Percentiles rank a stretch among this genome's conserved stretches.
Evolutionary conservation across 2,329 filamentous ascomycete genomes (phyloP).

Genomic region (Neoscytalidium dimidiatum): DNA sequence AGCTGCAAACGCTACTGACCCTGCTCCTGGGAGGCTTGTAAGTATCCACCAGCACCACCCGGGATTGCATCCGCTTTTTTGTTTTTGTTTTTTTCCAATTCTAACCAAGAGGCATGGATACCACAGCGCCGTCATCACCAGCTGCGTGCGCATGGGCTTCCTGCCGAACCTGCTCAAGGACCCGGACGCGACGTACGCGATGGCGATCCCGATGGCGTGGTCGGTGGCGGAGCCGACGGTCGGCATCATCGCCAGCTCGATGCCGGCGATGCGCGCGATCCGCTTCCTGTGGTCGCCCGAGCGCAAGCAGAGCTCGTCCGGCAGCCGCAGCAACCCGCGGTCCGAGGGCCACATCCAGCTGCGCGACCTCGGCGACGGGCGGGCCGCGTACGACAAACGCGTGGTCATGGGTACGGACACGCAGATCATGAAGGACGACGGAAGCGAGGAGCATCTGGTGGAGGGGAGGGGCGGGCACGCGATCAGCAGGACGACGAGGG

Average conservation of each 20-base stretch:
- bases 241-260: constrained; percentile 26
- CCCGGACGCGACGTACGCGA: constrained; percentile 24
- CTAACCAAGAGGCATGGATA: neutral
- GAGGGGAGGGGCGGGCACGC: constrained; percentile 1
- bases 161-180: constrained; percentile 24
- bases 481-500: constrained; percentile 22
- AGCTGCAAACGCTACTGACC: constrained; percentile 21
- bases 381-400: neutral
- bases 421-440: constrained; percentile 13
- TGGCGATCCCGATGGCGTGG: constrained; percentile 28
- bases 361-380: constrained; percentile 3
- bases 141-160: constrained; percentile 27
- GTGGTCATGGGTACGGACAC: constrained; percentile 15
- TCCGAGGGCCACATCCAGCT: constrained; percentile 23
- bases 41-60: no score
- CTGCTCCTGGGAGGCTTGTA: constrained; percentile 28
- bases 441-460: constrained; percentile 24
- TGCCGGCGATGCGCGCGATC: constrained; percentile 26
- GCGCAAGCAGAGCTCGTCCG: constrained; percentile 20
- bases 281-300: constrained; percentile 24
- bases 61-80: no score
- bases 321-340: constrained; percentile 4
- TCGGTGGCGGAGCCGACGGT: constrained; percentile 26
- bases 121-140: constrained; percentile 25
- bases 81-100: no score